Evolutionary conservation across 116 monocot species (phyloP).

Genomic region (Trichopus zeylanicus): DNA sequence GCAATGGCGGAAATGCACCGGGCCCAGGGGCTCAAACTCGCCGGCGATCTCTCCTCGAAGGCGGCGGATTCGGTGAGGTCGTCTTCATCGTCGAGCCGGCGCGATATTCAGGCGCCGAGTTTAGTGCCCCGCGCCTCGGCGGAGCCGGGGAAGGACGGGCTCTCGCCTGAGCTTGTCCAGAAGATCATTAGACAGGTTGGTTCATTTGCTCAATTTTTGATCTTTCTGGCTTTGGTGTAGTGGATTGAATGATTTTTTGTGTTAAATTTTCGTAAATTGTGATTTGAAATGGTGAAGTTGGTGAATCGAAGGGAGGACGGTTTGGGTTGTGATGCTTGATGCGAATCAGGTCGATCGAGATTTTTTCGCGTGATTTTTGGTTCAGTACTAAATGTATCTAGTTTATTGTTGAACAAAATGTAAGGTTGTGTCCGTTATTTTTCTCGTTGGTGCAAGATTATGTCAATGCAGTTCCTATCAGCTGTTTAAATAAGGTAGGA

Average conservation of each 20-base stretch:
- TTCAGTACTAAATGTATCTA: no score
- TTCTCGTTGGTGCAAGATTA: no score
- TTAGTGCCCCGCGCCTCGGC: conserved; percentile 64
- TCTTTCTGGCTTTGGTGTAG: neutral
- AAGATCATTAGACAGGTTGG: conserved; percentile 40
- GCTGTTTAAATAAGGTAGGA: no score
- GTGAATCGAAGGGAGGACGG: no score
- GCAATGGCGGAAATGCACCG: conserved; percentile 14
- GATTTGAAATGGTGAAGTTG: no score
- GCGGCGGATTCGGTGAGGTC: conserved; percentile 12
- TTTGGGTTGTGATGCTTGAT: no score
- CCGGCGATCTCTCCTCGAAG: conserved; percentile 1
- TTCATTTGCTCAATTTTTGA: neutral
- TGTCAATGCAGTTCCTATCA: no score
- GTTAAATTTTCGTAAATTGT: neutral
- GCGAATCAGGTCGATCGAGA: no score
- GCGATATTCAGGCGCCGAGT: conserved; percentile 62
- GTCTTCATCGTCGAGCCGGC: conserved; percentile 32
- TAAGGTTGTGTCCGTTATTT: no score
- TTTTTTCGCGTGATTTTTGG: no score
- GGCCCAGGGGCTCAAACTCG: conserved; percentile 5
- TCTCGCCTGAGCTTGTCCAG: no score
- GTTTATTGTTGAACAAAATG: no score
- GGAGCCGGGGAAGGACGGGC: conserved; percentile 18
- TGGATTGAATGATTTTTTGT: neutral